phyloP scores from a whole-genome alignment of 2,329 filamentous ascomycete genomes.

The Neurospora sp. region DNA sequence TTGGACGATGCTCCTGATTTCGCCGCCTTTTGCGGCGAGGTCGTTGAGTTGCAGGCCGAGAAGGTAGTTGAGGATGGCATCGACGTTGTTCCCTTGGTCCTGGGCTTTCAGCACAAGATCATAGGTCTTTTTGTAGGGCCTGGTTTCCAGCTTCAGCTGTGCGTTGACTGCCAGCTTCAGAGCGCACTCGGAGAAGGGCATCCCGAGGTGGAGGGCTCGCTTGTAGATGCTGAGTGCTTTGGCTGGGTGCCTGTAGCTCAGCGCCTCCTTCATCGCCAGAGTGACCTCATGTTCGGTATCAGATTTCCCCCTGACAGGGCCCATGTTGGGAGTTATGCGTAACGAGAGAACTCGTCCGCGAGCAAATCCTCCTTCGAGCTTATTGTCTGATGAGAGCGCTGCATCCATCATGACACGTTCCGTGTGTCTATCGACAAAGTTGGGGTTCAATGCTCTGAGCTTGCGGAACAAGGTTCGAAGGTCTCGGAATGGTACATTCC shows the following conservation, averaged over 20 bases:
- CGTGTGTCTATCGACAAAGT: constrained; percentile 28
- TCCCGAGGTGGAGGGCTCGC: constrained; percentile 23
- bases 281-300: constrained; percentile 24
- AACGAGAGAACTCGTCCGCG: constrained; percentile 19
- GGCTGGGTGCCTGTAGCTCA: constrained; percentile 23
- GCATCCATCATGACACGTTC: constrained; percentile 28
- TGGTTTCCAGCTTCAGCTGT: constrained; percentile 24
- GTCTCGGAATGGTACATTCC: constrained; percentile 27
- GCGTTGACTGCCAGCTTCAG: constrained; percentile 39
- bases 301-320: constrained; percentile 18
- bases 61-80: constrained; percentile 29
- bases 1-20: constrained; percentile 13
- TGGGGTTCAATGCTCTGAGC: constrained; percentile 23
- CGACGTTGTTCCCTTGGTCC: constrained; percentile 31
- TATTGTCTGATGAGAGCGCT: constrained; percentile 24
- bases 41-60: constrained; percentile 28
- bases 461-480: constrained; percentile 26
- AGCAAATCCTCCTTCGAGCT: constrained; percentile 10
- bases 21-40: constrained; percentile 17
- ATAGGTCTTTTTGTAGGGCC: constrained; percentile 24
- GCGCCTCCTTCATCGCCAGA: constrained; percentile 31
- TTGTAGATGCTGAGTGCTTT: constrained; percentile 30
- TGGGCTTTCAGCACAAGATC: constrained; percentile 31
- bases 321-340: constrained; percentile 12
- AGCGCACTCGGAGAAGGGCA: constrained; percentile 30